A percentile compares a stretch with the other conserved stretches of the same genome.
These are phyloP conservation scores for Pleurotus tuber-regium DNA, from an alignment of 768 basidiomycete genomes.

Conservation along the genomic window DNA sequence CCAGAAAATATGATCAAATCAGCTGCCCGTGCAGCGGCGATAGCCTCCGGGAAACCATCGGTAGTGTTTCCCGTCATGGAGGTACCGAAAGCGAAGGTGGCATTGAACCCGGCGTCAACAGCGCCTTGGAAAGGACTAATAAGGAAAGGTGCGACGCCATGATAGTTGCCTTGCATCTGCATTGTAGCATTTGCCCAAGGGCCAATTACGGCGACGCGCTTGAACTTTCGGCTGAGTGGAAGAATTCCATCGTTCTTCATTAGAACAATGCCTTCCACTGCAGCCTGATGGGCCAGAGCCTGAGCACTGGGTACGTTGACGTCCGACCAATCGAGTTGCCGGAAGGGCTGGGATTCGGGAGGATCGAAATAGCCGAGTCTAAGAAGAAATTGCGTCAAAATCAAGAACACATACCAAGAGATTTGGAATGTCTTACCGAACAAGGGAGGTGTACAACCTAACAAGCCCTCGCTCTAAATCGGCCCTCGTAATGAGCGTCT, in stretches of 20 bases:
- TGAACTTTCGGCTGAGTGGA: conserved; percentile 43
- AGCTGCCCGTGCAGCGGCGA: conserved; percentile 45
- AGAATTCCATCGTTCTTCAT: conserved; percentile 64
- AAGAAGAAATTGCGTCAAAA: background rate
- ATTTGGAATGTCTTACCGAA: conserved; percentile 35
- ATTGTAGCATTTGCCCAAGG: conserved; percentile 56
- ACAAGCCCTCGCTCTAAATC: conserved; percentile 42
- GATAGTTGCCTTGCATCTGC: conserved; percentile 58
- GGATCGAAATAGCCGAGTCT: conserved; percentile 62
- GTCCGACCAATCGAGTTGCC: conserved; percentile 45
- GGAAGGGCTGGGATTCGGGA: conserved; percentile 44
- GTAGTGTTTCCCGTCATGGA: conserved; percentile 35
- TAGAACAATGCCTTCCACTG: conserved; percentile 53
- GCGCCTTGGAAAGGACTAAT: conserved; percentile 52
- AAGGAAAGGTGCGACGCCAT: conserved; percentile 53
- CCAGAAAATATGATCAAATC: conserved; percentile 53
- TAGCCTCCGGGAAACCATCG: conserved; percentile 47
- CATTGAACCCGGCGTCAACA: conserved; percentile 42
- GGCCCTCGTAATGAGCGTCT: conserved; percentile 41
- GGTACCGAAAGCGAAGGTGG: conserved; percentile 42
- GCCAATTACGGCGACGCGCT: conserved; percentile 56
- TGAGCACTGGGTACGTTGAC: conserved; percentile 48
- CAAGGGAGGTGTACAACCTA: conserved; percentile 51
- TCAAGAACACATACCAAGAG: background rate
- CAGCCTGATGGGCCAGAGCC: conserved; percentile 47